phyloP scores from a whole-genome alignment of 164 flowering plant genomes.

The Stephania yunnanensis region DNA sequence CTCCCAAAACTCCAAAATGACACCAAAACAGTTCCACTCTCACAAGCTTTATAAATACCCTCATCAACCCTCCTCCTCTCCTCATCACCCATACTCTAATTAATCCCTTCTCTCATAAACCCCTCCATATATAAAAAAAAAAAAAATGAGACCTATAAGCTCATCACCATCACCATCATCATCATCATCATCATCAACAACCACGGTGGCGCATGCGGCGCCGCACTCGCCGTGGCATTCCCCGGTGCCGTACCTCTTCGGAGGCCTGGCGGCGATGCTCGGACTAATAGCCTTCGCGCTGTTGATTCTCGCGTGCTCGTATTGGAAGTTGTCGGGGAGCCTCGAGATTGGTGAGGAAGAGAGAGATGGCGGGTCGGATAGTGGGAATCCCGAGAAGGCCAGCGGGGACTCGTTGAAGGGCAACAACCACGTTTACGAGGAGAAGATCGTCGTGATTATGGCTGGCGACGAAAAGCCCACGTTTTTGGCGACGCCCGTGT shows the following conservation, averaged over 20 bases:
- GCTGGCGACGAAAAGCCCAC: constrained; percentile 65
- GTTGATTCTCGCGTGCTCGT: constrained; percentile 72
- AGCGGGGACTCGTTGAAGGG: constrained; percentile 20
- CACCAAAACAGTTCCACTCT: constrained; percentile 17
- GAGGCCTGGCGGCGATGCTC: constrained; percentile 77
- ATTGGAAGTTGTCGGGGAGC: constrained; percentile 70
- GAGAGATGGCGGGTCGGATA: constrained; percentile 8
- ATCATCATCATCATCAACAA: constrained; percentile 6
- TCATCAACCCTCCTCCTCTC: constrained; percentile 6
- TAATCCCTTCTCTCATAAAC: background rate
- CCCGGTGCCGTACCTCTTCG: constrained; percentile 87
- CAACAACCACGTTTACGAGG: constrained; percentile 31
- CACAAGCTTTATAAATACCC: constrained; percentile 20
- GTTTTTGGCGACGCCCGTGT: constrained; percentile 56
- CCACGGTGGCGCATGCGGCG: background rate
- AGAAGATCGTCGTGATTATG: constrained; percentile 68
- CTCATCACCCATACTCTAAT: background rate
- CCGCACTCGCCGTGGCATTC: constrained; percentile 73
- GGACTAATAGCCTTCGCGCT: constrained; percentile 87
- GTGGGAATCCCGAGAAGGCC: constrained; percentile 12
- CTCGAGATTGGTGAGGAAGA: constrained; percentile 18
- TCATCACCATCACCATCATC: background rate
- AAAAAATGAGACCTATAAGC: constrained; percentile 27
- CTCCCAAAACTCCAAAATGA: constrained; percentile 15
- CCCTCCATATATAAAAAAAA: background rate